These are phyloP conservation scores for Ceratobasidium sp. DNA, from an alignment of 1,284 basidiomycete genomes.

Conservation along the genomic window DNA sequence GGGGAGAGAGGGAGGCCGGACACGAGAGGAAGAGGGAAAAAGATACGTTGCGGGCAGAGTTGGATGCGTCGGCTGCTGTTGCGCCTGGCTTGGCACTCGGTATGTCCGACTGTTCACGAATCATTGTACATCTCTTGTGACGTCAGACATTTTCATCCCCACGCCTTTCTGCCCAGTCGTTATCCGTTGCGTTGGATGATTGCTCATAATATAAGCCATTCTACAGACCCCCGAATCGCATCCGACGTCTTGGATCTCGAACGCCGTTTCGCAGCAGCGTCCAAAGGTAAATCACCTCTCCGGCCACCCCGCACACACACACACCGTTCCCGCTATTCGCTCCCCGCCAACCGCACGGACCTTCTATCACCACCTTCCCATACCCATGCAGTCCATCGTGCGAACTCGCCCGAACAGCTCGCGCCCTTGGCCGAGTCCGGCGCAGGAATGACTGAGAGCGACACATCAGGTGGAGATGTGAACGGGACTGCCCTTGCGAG, in stretches of 20 bases:
- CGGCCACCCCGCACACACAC: conserved; percentile 17
- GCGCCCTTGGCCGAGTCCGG: conserved; percentile 9
- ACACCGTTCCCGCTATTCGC: conserved; percentile 32
- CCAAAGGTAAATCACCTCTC: conserved; percentile 37
- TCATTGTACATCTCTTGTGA: conserved; percentile 1
- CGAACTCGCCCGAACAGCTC: not conserved
- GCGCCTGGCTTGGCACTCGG: conserved; percentile 37
- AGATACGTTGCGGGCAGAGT: conserved; percentile 30
- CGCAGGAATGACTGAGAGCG: conserved; percentile 1
- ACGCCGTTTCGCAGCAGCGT: conserved; percentile 37
- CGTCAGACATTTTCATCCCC: conserved; percentile 7
- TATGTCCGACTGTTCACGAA: conserved; percentile 16
- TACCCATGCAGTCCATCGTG: not conserved
- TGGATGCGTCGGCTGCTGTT: conserved; percentile 33
- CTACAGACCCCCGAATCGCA: conserved; percentile 40
- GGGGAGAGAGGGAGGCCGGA: conserved; percentile 30
- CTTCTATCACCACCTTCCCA: not conserved
- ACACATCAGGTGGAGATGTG: not conserved
- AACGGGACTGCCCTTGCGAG: not conserved
- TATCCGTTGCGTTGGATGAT: not conserved
- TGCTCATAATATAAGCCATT: not conserved
- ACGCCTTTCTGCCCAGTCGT: not conserved
- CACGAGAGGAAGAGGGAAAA: conserved; percentile 29
- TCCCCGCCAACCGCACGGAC: conserved; percentile 16
- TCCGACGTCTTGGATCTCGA: conserved; percentile 37